A percentile compares a stretch with the other conserved stretches of the same genome.
Conservation (phyloP, 2,329 filamentous ascomycete genomes). For the Scytalidium lignicola region DNA sequence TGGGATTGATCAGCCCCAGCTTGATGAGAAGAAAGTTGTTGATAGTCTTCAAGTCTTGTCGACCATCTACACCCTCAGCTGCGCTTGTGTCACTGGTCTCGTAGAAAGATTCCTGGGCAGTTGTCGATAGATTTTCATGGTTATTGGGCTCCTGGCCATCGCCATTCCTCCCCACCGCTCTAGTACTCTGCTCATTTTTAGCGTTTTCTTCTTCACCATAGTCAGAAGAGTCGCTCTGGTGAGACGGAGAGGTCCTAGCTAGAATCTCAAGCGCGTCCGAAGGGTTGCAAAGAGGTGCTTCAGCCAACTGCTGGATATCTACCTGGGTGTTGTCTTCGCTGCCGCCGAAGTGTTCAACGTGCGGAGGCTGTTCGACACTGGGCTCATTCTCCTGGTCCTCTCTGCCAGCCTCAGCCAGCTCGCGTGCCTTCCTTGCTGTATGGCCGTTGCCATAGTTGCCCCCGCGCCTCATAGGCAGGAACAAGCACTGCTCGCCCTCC, state of each 20-base stretch:
- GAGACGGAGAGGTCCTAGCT: neutral
- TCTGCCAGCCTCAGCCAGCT: neutral
- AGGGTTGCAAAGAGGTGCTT: neutral
- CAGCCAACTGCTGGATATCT: neutral
- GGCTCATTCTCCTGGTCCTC: neutral
- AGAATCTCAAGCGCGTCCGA: neutral
- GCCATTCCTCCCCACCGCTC: neutral
- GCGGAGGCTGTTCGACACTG: neutral
- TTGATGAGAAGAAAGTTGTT: neutral
- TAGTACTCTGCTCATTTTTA: neutral
- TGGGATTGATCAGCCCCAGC: neutral
- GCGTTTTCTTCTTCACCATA: neutral
- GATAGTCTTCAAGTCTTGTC: neutral
- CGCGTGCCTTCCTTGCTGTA: neutral
- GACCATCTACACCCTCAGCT: neutral
- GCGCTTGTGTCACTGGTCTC: neutral
- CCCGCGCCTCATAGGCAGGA: neutral
- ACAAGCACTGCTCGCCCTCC: neutral
- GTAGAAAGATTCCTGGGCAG: neutral
- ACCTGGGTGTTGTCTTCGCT: neutral
- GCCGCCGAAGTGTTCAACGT: neutral
- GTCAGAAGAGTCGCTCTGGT: neutral
- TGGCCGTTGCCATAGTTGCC: neutral
- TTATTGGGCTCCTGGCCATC: neutral
- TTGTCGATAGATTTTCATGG: neutral